phyloP scores from a whole-genome alignment of 768 basidiomycete species.

The Sporobolomyces phaffii region DNA sequence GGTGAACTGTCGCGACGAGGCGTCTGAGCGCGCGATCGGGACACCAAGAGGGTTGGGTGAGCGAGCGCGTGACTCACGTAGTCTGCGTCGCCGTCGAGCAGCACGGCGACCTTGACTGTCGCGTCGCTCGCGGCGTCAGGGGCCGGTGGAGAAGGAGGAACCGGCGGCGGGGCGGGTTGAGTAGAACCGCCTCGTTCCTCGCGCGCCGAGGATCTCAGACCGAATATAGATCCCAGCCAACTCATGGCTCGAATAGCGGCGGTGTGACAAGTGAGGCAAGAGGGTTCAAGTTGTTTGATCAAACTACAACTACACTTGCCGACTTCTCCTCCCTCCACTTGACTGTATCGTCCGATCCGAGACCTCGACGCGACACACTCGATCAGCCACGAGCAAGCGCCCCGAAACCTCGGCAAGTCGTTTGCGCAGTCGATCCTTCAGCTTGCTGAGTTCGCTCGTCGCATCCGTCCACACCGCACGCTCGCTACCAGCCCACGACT shows the following conservation, averaged over 20 bases:
- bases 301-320: too few species aligned
- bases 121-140: background rate
- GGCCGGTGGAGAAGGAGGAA: background rate
- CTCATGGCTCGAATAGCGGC: background rate
- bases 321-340: too few species aligned
- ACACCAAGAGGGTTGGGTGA: too few species aligned
- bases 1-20: background rate
- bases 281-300: background rate
- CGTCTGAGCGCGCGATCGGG: too few species aligned
- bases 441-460: too few species aligned
- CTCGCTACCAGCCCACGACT: too few species aligned
- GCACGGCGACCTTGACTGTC: constrained; percentile 1
- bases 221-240: constrained; percentile 1
- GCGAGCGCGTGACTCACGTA: constrained; percentile 1
- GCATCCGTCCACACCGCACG: too few species aligned
- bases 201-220: background rate
- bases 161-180: background rate
- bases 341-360: too few species aligned
- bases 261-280: background rate
- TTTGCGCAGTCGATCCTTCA: too few species aligned
- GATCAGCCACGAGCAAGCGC: too few species aligned
- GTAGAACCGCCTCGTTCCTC: too few species aligned
- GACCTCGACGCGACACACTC: too few species aligned
- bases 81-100: constrained; percentile 15
- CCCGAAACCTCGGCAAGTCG: background rate